These are phyloP conservation scores for Umbelopsis isabellina DNA, from an alignment of 192 early-diverging fungal species.

Conservation along the genomic window DNA sequence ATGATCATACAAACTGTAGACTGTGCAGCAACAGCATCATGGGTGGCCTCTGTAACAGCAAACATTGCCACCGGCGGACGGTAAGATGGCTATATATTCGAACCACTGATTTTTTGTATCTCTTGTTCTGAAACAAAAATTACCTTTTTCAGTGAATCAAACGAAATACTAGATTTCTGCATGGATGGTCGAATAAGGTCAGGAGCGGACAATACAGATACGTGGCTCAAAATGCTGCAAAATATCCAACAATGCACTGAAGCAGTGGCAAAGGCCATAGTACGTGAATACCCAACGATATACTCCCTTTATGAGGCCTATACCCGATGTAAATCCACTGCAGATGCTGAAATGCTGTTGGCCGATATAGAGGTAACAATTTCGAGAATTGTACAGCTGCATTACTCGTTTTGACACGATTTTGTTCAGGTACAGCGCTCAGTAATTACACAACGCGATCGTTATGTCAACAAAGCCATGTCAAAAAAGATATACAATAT, in stretches of 20 bases:
- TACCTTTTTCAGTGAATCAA: not conserved
- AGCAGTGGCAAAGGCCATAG: conserved; percentile 40
- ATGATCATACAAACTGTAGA: conserved; percentile 8
- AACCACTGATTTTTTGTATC: not conserved
- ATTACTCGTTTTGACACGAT: not conserved
- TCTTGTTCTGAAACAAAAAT: not conserved
- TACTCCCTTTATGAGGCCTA: conserved; percentile 45
- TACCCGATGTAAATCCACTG: not conserved
- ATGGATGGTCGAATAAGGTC: conserved; percentile 24
- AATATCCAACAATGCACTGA: conserved; percentile 49
- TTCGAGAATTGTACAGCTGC: not conserved
- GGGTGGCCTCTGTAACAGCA: not conserved
- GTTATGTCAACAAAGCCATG: conserved; percentile 37
- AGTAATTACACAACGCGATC: conserved; percentile 25
- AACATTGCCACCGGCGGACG: not conserved
- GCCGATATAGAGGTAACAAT: conserved; percentile 42
- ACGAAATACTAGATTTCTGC: conserved; percentile 4
- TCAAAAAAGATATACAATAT: conserved; percentile 49
- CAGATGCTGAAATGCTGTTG: conserved; percentile 36
- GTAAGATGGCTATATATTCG: not conserved
- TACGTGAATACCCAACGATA: conserved; percentile 39
- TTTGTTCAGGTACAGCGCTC: conserved; percentile 23
- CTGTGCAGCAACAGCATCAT: not conserved
- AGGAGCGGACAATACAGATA: conserved; percentile 40
- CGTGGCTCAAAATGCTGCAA: conserved; percentile 46